These are phyloP conservation scores for Eruca vesicaria DNA, from an alignment of 441 rosid genomes.

Conservation along the genomic window DNA sequence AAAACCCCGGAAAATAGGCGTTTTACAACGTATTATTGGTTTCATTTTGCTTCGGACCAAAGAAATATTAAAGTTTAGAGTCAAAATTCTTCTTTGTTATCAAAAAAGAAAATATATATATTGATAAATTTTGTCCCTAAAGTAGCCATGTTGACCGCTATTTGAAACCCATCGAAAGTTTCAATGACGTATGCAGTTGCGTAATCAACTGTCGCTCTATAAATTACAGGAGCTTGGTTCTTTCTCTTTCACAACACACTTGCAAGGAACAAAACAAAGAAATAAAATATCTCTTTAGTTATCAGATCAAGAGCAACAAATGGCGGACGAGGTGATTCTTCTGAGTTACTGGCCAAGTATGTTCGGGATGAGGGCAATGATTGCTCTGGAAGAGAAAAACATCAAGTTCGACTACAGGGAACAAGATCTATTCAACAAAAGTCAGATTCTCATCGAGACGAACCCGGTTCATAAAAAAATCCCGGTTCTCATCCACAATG, in stretches of 20 bases:
- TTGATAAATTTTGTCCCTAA: too few species aligned
- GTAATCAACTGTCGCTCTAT: not conserved
- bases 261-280: not conserved
- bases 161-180: too few species aligned
- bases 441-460: conserved; percentile 21
- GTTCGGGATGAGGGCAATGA: conserved; percentile 21
- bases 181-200: conserved; percentile 3
- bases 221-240: not conserved
- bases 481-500: conserved; percentile 32
- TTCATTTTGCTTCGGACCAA: too few species aligned
- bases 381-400: conserved; percentile 23
- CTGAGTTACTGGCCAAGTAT: conserved; percentile 24
- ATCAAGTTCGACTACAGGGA: conserved; percentile 18
- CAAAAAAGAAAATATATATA: too few species aligned
- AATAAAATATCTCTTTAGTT: not conserved
- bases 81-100: too few species aligned
- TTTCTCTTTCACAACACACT: not conserved
- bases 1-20: too few species aligned
- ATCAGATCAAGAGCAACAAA: not conserved
- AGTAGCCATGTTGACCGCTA: too few species aligned
- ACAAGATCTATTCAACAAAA: conserved; percentile 10
- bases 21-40: too few species aligned
- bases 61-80: too few species aligned
- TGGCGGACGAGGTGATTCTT: conserved; percentile 30
- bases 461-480: conserved; percentile 28